A percentile compares a stretch with the other conserved stretches of the same genome.
These are phyloP conservation scores for Backusella liffmaniae DNA, from an alignment of 192 early-diverging fungal genomes.

Conservation along the genomic window DNA sequence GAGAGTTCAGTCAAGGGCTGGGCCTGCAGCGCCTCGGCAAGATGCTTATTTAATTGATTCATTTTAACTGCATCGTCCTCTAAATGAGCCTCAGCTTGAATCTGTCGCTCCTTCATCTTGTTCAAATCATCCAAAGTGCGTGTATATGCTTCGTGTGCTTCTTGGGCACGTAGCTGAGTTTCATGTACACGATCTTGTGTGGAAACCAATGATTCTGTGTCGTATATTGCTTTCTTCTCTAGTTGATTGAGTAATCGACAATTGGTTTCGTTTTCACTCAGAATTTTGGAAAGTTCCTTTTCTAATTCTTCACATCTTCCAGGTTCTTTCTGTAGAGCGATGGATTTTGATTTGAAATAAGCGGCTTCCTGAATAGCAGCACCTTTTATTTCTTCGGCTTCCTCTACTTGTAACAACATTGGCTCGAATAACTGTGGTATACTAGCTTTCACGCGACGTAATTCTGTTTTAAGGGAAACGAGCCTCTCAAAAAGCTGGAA, in stretches of 20 bases:
- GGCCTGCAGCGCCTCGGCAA: slow-evolving; percentile 20
- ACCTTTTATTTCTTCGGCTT: slow-evolving; percentile 45
- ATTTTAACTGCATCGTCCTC: slow-evolving; percentile 36
- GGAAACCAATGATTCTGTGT: slow-evolving; percentile 35
- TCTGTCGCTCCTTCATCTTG: slow-evolving; percentile 40
- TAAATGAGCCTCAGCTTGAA: slow-evolving; percentile 38
- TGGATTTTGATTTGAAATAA: slow-evolving; percentile 51
- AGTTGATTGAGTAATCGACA: slow-evolving; percentile 41
- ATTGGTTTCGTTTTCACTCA: slow-evolving; percentile 43
- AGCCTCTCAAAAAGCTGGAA: slow-evolving; percentile 42
- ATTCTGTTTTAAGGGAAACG: slow-evolving; percentile 47
- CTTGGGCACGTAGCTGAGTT: slow-evolving; percentile 46
- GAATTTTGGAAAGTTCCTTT: slow-evolving; percentile 35
- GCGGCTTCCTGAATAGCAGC: slow-evolving; percentile 56
- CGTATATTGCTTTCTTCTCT: slow-evolving; percentile 43
- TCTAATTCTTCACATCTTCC: slow-evolving; percentile 35
- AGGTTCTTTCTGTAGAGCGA: slow-evolving; percentile 35
- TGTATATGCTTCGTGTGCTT: slow-evolving; percentile 49
- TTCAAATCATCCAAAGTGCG: slow-evolving; percentile 45
- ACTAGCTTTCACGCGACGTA: slow-evolving; percentile 40
- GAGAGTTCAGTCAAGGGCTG: slow-evolving; percentile 38
- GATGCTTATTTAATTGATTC: slow-evolving; percentile 5
- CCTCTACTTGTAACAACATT: slow-evolving; percentile 43
- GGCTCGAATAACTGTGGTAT: slow-evolving; percentile 48
- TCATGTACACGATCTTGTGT: slow-evolving; percentile 42